phyloP scores from a whole-genome alignment of 768 basidiomycete genomes.

The Mycena galericulata region DNA sequence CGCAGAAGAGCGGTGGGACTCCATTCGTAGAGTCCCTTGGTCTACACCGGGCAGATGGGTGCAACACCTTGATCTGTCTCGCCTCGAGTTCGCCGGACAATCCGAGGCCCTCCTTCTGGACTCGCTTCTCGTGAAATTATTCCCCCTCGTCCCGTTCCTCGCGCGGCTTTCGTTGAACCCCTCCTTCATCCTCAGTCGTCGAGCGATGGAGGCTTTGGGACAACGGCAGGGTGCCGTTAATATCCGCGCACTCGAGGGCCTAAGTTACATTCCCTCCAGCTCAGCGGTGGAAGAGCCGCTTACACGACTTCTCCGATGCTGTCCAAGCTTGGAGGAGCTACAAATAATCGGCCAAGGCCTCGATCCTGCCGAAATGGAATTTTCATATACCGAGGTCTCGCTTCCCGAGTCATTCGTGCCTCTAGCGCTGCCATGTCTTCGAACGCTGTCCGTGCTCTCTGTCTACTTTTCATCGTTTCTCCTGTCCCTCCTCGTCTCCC shows the following conservation, averaged over 20 bases:
- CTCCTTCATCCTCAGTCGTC: slow-evolving; percentile 69
- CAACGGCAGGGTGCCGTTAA: slow-evolving; percentile 62
- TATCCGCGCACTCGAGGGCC: slow-evolving; percentile 64
- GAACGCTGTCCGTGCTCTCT: slow-evolving; percentile 70
- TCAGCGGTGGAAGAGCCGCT: slow-evolving; percentile 65
- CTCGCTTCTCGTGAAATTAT: slow-evolving; percentile 70
- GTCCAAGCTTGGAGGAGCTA: slow-evolving; percentile 69
- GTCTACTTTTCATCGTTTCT: slow-evolving; percentile 76
- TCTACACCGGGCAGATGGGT: slow-evolving; percentile 93
- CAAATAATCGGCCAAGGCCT: slow-evolving; percentile 72
- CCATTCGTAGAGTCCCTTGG: slow-evolving; percentile 86
- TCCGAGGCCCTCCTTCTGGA: slow-evolving; percentile 69
- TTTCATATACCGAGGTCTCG: slow-evolving; percentile 42
- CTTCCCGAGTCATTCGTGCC: slow-evolving; percentile 53
- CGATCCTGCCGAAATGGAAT: slow-evolving; percentile 63
- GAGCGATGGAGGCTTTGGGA: slow-evolving; percentile 64
- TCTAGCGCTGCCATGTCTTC: slow-evolving; percentile 68
- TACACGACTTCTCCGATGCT: slow-evolving; percentile 66
- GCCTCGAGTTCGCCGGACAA: slow-evolving; percentile 56
- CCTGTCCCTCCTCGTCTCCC: slow-evolving; percentile 65
- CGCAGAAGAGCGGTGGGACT: slow-evolving; percentile 88
- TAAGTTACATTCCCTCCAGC: slow-evolving; percentile 60
- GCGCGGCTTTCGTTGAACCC: slow-evolving; percentile 64
- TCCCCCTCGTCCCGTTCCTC: slow-evolving; percentile 78
- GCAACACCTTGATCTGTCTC: slow-evolving; percentile 77